These are phyloP conservation scores for Colletotrichum limetticola DNA, from an alignment of 2,329 filamentous ascomycete species.

Conservation along the genomic window DNA sequence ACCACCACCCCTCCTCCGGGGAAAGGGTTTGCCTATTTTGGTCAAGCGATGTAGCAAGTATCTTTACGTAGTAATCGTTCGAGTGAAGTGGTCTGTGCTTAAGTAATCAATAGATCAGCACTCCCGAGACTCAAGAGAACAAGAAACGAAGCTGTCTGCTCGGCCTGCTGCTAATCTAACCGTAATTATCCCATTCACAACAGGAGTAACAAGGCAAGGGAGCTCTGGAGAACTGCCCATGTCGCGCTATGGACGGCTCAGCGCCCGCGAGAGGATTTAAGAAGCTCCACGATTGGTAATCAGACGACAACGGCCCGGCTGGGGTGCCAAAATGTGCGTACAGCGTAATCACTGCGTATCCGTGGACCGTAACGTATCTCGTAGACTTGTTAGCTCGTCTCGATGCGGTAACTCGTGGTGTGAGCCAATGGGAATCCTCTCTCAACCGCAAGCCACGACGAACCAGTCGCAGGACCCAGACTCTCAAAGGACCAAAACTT, in stretches of 20 bases:
- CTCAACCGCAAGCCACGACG: neutral
- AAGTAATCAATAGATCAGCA: neutral
- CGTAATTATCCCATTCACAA: neutral
- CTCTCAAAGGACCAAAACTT: neutral
- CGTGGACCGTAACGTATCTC: no score
- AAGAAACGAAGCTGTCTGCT: no score
- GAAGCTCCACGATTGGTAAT: neutral
- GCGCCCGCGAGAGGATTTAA: neutral
- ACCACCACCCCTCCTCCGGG: neutral
- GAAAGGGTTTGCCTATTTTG: neutral
- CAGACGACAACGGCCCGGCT: neutral
- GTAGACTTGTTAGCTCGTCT: neutral
- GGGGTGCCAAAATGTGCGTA: neutral
- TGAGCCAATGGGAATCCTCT: neutral
- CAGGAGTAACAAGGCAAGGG: neutral
- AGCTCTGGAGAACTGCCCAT: neutral
- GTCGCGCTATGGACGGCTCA: neutral
- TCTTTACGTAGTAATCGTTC: neutral
- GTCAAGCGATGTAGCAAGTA: neutral
- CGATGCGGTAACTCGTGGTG: neutral
- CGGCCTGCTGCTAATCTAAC: neutral
- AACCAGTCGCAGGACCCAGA: neutral
- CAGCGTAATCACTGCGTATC: no score
- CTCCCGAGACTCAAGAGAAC: neutral
- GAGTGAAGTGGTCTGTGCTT: neutral